These are phyloP conservation scores for Hyaloraphidium curvatum DNA, from an alignment of 192 early-diverging fungal species.

Conservation along the genomic window DNA sequence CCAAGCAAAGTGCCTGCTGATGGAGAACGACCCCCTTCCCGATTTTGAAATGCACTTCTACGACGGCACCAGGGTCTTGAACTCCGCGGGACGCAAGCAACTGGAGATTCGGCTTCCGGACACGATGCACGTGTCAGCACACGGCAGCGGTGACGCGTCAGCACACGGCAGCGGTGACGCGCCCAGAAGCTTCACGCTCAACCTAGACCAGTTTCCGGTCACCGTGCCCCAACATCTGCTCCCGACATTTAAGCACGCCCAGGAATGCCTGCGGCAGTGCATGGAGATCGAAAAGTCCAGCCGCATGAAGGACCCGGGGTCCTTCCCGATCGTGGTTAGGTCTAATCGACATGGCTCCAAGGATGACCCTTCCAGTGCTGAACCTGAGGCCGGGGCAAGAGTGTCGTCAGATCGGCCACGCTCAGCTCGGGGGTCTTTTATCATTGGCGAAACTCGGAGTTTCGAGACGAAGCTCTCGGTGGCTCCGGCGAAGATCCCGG, in stretches of 20 bases:
- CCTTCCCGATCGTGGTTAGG: not conserved
- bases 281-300: constrained; percentile 22
- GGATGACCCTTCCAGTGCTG: constrained; percentile 1
- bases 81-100: constrained; percentile 10
- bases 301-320: not conserved
- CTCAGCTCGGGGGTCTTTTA: no score
- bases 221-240: constrained; percentile 15
- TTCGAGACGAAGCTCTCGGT: no score
- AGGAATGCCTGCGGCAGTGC: constrained; percentile 30
- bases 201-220: constrained; percentile 3
- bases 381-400: not conserved
- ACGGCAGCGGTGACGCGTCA: not conserved
- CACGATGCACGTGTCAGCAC: not conserved
- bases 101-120: constrained; percentile 26
- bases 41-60: constrained; percentile 44
- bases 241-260: constrained; percentile 18
- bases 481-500: no score
- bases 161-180: not conserved
- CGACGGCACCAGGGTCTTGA: constrained; percentile 33
- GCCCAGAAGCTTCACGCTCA: not conserved
- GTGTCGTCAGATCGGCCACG: no score
- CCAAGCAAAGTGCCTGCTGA: constrained; percentile 44
- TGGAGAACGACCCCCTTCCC: constrained; percentile 40
- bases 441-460: no score
- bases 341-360: not conserved